Conservation (phyloP, 2,329 filamentous ascomycete species). For the Elsinoe necatrix region DNA sequence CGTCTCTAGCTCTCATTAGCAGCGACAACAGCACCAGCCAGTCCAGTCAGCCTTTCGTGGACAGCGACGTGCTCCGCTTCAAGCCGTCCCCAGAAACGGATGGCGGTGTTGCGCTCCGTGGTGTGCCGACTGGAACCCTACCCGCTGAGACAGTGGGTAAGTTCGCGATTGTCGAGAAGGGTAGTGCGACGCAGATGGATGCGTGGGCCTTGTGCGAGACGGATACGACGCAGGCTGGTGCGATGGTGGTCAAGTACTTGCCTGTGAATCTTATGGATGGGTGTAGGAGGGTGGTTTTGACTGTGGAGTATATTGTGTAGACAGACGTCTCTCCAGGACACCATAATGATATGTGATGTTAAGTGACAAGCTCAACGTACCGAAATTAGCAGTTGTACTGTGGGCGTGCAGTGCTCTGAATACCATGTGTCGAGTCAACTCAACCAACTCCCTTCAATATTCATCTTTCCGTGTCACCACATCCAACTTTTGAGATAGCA, state of each 20-base stretch:
- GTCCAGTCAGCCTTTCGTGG: not conserved
- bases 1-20: not conserved
- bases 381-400: too few relatives aligned
- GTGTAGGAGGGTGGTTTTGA: slow-evolving; percentile 5
- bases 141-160: not conserved
- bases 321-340: too few relatives aligned
- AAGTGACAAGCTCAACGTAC: not conserved
- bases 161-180: not conserved
- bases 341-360: not conserved
- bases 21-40: not conserved
- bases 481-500: too few relatives aligned
- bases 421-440: too few relatives aligned
- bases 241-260: slow-evolving; percentile 2
- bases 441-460: too few relatives aligned
- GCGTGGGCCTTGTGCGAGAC: slow-evolving; percentile 11
- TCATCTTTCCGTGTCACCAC: too few relatives aligned
- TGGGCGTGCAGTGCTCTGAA: too few relatives aligned
- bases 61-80: not conserved
- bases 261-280: slow-evolving; percentile 8
- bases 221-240: not conserved
- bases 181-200: not conserved
- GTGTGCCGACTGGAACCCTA: not conserved
- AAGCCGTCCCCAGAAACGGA: not conserved
- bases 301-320: not conserved
- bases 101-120: not conserved